These are phyloP conservation scores for Mycena epipterygia DNA, from an alignment of 768 basidiomycete genomes.

Conservation along the genomic window DNA sequence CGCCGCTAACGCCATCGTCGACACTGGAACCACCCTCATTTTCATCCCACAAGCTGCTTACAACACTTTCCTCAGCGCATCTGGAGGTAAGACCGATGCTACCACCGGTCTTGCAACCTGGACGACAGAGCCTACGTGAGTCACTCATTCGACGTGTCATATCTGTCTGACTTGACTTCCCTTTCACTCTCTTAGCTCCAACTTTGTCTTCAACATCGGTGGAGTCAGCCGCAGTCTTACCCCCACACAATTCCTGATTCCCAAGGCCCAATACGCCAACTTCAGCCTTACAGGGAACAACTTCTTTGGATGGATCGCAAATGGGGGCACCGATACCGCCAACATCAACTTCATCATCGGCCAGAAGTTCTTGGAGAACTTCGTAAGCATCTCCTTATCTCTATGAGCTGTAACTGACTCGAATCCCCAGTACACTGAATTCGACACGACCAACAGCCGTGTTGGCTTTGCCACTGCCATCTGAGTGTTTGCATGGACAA, in stretches of 20 bases:
- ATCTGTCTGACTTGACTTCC: slow-evolving; percentile 3
- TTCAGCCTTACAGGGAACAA: not conserved
- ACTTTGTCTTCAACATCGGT: slow-evolving; percentile 9
- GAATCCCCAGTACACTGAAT: slow-evolving; percentile 9
- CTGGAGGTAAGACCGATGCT: not conserved
- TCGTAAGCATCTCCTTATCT: not conserved
- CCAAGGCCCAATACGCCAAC: not conserved
- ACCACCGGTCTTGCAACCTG: not conserved
- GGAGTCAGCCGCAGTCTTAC: not conserved
- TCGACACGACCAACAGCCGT: slow-evolving; percentile 11
- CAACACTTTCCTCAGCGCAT: slow-evolving; percentile 9
- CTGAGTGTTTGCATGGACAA: not conserved
- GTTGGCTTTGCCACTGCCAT: slow-evolving; percentile 12
- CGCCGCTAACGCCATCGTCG: slow-evolving; percentile 7
- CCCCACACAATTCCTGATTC: slow-evolving; percentile 6
- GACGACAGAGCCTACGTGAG: not conserved
- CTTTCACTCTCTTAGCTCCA: slow-evolving; percentile 3
- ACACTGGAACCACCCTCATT: slow-evolving; percentile 20
- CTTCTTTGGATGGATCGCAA: not conserved
- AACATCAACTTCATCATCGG: slow-evolving; percentile 16
- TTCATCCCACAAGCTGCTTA: slow-evolving; percentile 6
- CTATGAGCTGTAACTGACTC: not conserved
- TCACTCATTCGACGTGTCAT: not conserved
- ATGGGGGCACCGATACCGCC: not conserved
- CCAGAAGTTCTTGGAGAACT: slow-evolving; percentile 15